Percentiles rank a stretch among this genome's conserved stretches.
These are phyloP conservation scores for Eucalyptus pauciflora DNA, from an alignment of 345 rosid genomes.

Conservation along the genomic window DNA sequence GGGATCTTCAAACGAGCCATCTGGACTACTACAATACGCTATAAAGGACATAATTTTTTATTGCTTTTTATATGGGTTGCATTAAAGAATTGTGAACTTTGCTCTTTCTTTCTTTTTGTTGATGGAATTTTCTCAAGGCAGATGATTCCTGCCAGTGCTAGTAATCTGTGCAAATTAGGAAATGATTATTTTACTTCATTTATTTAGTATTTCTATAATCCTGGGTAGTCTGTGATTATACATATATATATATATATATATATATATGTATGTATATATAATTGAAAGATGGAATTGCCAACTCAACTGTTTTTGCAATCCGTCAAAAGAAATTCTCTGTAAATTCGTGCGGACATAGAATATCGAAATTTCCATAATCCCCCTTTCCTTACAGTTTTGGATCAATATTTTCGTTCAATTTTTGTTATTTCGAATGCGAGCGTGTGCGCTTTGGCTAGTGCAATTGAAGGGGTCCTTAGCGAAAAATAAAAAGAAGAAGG, in stretches of 20 bases:
- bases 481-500: too few relatives aligned
- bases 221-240: background rate
- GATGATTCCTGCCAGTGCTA: background rate
- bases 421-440: background rate
- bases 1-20: background rate
- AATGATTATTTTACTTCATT: background rate
- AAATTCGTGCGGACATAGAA: background rate
- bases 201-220: background rate
- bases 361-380: background rate
- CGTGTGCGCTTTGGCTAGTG: background rate
- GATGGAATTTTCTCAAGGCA: background rate
- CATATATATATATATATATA: fast-evolving
- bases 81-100: background rate
- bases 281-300: background rate
- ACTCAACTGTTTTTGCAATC: background rate
- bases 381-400: background rate
- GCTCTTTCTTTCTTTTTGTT: background rate
- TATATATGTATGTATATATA: fast-evolving
- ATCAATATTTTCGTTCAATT: background rate
- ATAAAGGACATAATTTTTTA: too few relatives aligned
- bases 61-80: background rate
- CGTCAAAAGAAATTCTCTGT: background rate
- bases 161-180: background rate
- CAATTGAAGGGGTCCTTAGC: background rate
- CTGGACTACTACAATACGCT: background rate